Evolutionary conservation across 352 stramenopile species (phyloP), one percentile per base, ranked within the genome.

Genomic region (Aphanomyces astaci): DNA sequence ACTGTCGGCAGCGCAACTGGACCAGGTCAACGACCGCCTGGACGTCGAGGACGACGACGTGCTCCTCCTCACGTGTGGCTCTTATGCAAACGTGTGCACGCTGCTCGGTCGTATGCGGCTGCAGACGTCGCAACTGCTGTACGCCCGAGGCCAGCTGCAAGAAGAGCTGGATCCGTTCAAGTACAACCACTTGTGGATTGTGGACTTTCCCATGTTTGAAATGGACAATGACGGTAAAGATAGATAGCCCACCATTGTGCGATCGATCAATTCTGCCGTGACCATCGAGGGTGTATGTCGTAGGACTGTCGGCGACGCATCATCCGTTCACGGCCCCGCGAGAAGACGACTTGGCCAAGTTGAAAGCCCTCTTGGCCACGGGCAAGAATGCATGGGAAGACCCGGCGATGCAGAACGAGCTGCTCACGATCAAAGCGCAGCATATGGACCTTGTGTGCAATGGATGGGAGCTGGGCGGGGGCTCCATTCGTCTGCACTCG

Each of bases 391-490:
- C 89, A 28, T 67, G 88, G 30, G 68, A 82, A 43, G 75, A 92
- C 57, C 74, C 77, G 0, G 75, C 78, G 63, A 75, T 74, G 11
- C 77, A 82, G 15, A 74, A 87, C 19, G 76, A 85, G 65, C 69
- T 92, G 46, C 64, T 90, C 40, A 62, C 73, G 25, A 69, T 92
- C n/a, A 84, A 78, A 2, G 86, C 80, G 0, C 85, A 94, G 74
- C 81, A 92, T 78, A 95, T 92, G 63, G 88, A 96, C 59, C 79
- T 96, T 28, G 88, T 95, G 7, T 94, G 83, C 79, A 94, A 96
- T 66, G 88, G 88, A 53, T 90, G 78, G 81, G 88, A 96, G 65
- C 72, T 96, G 17, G 88, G 88, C 5, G 88, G 88, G 30, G 88
- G 88, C 2, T 94, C 83, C 31, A 91, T 96, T 67, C 84, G 88